A percentile compares a stretch with the other conserved stretches of the same genome.
Evolutionary conservation across 192 early-diverging fungal genomes (phyloP).

Genomic region (Entomortierella lignicola): DNA sequence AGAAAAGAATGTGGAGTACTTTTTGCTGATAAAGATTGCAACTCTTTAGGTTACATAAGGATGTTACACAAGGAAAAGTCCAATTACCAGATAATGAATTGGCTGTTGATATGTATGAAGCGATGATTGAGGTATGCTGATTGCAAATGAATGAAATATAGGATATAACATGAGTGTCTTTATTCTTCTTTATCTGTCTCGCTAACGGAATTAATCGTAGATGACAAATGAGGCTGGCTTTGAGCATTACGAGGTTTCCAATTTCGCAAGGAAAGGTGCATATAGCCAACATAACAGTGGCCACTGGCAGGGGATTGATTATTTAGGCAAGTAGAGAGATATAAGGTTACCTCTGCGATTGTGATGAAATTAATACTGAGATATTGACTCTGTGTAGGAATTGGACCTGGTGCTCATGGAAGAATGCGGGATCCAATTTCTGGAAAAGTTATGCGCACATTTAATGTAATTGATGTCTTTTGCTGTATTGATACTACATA

Average conservation of each 20-base stretch:
- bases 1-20: too few species aligned
- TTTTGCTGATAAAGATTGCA: too few species aligned
- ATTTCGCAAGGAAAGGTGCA: conserved; percentile 51
- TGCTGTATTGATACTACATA: background rate
- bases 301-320: conserved; percentile 68
- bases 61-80: conserved; percentile 38
- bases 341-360: too few species aligned
- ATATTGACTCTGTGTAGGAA: conserved; percentile 25
- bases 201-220: conserved; percentile 5
- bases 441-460: conserved; percentile 50
- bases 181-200: too few species aligned
- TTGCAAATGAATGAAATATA: background rate
- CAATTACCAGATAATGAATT: conserved; percentile 53
- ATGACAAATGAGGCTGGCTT: conserved; percentile 53
- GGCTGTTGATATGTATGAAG: conserved; percentile 65
- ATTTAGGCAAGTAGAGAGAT: conserved; percentile 53
- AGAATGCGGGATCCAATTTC: conserved; percentile 44
- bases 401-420: conserved; percentile 69
- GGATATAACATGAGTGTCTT: too few species aligned
- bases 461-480: conserved; percentile 53
- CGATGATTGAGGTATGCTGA: conserved; percentile 46
- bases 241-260: conserved; percentile 70
- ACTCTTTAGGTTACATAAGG: conserved; percentile 58
- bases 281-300: conserved; percentile 66
- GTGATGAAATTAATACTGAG: background rate